Evolutionary conservation across 805 yeast species (phyloP).

Genomic region (Yamadazyma scolyti): DNA sequence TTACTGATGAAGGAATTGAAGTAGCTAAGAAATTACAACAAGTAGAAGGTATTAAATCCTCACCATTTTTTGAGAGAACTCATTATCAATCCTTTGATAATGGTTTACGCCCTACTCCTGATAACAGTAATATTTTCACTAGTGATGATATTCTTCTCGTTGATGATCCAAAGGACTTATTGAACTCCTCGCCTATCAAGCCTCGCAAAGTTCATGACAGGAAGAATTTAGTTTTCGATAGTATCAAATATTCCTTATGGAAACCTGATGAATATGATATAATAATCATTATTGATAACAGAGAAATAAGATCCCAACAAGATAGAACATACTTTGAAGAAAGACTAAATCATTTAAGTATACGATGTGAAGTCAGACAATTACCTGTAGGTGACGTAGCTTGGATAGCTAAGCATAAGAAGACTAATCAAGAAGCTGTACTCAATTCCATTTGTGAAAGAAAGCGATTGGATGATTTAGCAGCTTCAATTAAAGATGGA

Average conservation of each 20-base stretch:
- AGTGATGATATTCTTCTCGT: slow-evolving; percentile 8
- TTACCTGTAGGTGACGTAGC: slow-evolving; percentile 82
- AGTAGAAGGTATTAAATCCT: slow-evolving; percentile 36
- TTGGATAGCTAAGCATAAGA: slow-evolving; percentile 77
- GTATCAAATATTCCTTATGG: slow-evolving; percentile 54
- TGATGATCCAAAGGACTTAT: slow-evolving; percentile 9
- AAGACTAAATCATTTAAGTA: slow-evolving; percentile 47
- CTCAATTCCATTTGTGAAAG: slow-evolving; percentile 86
- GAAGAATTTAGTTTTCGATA: slow-evolving; percentile 15
- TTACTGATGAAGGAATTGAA: slow-evolving; percentile 68
- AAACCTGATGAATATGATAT: slow-evolving; percentile 54
- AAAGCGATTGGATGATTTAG: slow-evolving; percentile 84
- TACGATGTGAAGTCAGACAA: slow-evolving; percentile 50
- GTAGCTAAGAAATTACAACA: slow-evolving; percentile 56
- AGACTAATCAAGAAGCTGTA: slow-evolving; percentile 58
- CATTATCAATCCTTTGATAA: slow-evolving; percentile 32
- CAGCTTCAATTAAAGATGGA: slow-evolving; percentile 79
- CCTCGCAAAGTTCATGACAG: slow-evolving; percentile 20
- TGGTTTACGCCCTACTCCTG: slow-evolving; percentile 26
- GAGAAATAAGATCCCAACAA: slow-evolving; percentile 68
- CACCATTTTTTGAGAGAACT: slow-evolving; percentile 14
- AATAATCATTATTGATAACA: slow-evolving; percentile 65
- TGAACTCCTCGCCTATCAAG: slow-evolving; percentile 5
- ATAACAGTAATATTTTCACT: slow-evolving; percentile 6
- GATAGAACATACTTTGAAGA: slow-evolving; percentile 70